Conservation (phyloP, 345 rosid species). For the Salix caprea region DNA sequence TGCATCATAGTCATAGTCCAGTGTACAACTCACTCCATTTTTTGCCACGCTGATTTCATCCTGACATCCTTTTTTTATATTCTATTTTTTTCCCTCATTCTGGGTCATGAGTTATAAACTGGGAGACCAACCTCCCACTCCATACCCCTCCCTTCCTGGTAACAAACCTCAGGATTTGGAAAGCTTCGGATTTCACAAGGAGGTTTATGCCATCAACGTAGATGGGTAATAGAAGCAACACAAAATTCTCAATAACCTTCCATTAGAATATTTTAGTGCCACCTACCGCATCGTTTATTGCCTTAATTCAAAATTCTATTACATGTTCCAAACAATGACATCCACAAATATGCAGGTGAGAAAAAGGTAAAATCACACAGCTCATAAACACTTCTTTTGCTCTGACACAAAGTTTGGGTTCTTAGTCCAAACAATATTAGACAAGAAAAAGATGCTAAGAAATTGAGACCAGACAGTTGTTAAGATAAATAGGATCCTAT, state of each 20-base stretch:
- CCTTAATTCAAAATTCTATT: background rate
- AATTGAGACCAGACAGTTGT: background rate
- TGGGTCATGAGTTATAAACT: background rate
- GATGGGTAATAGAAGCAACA: background rate
- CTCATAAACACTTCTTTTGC: background rate
- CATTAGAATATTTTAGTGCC: background rate
- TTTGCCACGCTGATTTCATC: background rate
- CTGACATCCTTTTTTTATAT: background rate
- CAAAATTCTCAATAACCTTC: background rate
- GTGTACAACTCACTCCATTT: background rate
- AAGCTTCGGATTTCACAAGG: background rate
- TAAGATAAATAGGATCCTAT: background rate
- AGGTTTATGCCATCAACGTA: background rate
- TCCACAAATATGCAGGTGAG: background rate
- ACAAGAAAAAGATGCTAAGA: background rate
- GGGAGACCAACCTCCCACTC: background rate
- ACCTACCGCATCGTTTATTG: background rate
- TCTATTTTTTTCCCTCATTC: background rate
- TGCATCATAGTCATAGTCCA: background rate
- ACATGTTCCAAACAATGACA: background rate
- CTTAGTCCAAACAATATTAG: background rate
- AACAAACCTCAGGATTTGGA: background rate
- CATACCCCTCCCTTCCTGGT: background rate
- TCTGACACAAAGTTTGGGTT: background rate
- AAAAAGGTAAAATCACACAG: background rate